These are phyloP conservation scores for Pleodorina starrii DNA, from an alignment of 139 green algal genomes.

Conservation along the genomic window DNA sequence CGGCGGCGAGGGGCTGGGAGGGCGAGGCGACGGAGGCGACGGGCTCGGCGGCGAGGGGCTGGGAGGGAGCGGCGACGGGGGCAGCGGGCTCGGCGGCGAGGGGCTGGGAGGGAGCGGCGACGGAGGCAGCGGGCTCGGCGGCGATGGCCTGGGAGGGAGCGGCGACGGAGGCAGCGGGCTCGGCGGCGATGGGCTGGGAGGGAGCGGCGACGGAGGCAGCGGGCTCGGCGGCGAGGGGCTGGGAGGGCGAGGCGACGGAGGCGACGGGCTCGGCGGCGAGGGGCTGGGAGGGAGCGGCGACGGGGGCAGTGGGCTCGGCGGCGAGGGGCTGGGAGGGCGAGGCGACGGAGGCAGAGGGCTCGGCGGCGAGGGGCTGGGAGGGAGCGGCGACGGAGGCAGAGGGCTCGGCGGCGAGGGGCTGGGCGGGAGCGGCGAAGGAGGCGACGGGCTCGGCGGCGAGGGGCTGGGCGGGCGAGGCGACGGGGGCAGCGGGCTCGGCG, in stretches of 20 bases:
- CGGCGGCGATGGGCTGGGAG: background rate
- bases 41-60: background rate
- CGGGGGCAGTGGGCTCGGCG: background rate
- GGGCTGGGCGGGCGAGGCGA: background rate
- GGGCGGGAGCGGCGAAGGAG: background rate
- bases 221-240: background rate
- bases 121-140: background rate
- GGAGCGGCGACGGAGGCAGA: background rate
- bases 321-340: background rate
- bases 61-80: constrained; percentile 23
- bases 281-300: background rate
- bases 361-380: background rate
- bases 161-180: background rate
- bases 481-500: background rate
- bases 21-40: background rate
- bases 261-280: background rate
- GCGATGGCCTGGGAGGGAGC: background rate
- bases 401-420: background rate
- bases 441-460: background rate
- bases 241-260: background rate
- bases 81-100: background rate
- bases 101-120: background rate
- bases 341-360: background rate
- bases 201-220: background rate
- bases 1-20: background rate